Evolutionary conservation across 2,329 filamentous ascomycete genomes (phyloP), one percentile per base, ranked within the genome.

Genomic region (Pestalotiopsis fici): DNA sequence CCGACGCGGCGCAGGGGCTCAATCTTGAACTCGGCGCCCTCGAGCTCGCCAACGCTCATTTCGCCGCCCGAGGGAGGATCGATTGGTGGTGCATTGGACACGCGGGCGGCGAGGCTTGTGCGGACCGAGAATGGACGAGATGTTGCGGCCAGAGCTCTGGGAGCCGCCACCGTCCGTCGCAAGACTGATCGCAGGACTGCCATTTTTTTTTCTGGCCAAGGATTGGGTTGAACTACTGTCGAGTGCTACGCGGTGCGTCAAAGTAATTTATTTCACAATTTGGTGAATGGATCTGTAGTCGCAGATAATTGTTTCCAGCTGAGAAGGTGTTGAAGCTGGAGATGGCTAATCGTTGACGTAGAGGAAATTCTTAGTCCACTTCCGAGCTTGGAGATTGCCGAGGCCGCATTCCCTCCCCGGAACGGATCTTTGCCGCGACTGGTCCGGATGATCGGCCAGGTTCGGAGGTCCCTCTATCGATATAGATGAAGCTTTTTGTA

Each of bases 1-100:
- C 94, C 94, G 9, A 87, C 88, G 63, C 96, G 88, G 69, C 92
- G 89, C 72, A 98, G 81, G n/a, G 96, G 96, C 85, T 97, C 93
- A 75, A 98, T 90, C 78, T 89, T 92, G 83, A 98, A 97, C 67
- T 88, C 87, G 70, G 91, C 93, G 72, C 94, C 94, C 78, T 97
- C 90, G 76, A 98, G 89, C 85, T 98, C 94, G 76, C 94, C 94
- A 74, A 96, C 93, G 57, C 85, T 90, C 69, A 97, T 86, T 73
- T 97, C 93, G 50, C 69, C 63, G 25, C 70, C 65, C 65, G 73
- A 73, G 9, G 72, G 72, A 67, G 74, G 75, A 66, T 77, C 74
- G 68, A 74, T 71, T 25, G 74, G 76, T 57, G 75, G 75, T 62
- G 67, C 69, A 43, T 75, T 74, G 69, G 70, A 69, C 21, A 70